Evolutionary conservation across 2,329 filamentous ascomycete species (phyloP), one percentile per base, ranked within the genome.

Genomic region (Pyrenophora teres): DNA sequence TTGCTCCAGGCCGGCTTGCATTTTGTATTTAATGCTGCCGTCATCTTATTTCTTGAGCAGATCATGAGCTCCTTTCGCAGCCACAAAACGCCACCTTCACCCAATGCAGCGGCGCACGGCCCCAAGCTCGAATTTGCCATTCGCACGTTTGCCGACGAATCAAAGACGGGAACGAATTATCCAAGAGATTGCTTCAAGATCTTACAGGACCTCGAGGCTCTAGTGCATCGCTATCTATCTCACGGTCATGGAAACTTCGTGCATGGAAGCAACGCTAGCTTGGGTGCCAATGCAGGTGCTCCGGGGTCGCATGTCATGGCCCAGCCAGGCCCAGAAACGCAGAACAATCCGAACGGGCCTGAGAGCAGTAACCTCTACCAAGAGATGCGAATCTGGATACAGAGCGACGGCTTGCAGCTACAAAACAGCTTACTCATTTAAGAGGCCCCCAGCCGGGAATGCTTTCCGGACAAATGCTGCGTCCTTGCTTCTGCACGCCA

Each of bases 11-110:
- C 63, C 21, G 59, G 59, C 13, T 36, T 68, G n/a, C 65, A 68
- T 30, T 66, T 64, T 32, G 52, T 67, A 3, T 68, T 68, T 42
- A 67, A 67, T 40, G 64, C 64, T 18, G 55, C 61, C n/a, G 61
- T 68, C 15, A 50, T 67, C 31, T 46, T 67, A 21, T 52, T 68
- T 23, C 51, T 68, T 18, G 49, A 61, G 41, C 62, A 60, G n/a
- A 58, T 68, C 16, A 45, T 60, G 19, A 41, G 46, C 23, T 27
- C 16, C 18, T 39, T 36, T 2, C 25, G 21, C 21, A 25, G 37
- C 23, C n/a, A 48, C 3, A 5, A 16, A 15, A 46, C 36, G 9
- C 30, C 36, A 5, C 37, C 40, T 32, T 18, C 30, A 27, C 23
- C 25, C 30, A 39, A 35, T 12, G 33, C 13, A 9, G 10, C 30